Evolutionary conservation across 2,329 filamentous ascomycete species (phyloP).

Genomic region (Rutstroemia sp.): DNA sequence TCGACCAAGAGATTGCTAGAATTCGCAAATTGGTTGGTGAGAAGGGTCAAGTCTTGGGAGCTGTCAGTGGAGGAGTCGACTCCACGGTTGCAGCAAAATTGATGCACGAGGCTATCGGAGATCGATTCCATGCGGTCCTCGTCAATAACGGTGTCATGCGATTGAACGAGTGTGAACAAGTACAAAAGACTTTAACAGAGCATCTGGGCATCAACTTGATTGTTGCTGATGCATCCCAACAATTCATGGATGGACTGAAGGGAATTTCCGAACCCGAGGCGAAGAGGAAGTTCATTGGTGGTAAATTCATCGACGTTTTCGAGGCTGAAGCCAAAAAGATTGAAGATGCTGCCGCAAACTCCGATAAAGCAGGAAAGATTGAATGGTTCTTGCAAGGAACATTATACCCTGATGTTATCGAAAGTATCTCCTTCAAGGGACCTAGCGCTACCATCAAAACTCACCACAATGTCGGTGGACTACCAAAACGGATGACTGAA

Average conservation of each 20-base stretch:
- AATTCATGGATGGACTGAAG: slow-evolving; percentile 69
- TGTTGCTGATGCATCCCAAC: slow-evolving; percentile 69
- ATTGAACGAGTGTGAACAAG: slow-evolving; percentile 73
- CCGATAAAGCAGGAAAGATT: slow-evolving; percentile 63
- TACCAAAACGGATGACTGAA: slow-evolving; percentile 49
- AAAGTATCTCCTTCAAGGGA: slow-evolving; percentile 64
- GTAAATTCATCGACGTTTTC: slow-evolving; percentile 73
- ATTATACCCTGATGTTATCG: slow-evolving; percentile 59
- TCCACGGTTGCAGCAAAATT: slow-evolving; percentile 42
- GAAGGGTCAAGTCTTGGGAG: slow-evolving; percentile 71
- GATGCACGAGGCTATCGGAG: slow-evolving; percentile 79
- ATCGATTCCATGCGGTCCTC: slow-evolving; percentile 72
- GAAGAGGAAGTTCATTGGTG: slow-evolving; percentile 88
- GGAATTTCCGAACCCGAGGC: slow-evolving; percentile 75
- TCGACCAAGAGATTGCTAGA: slow-evolving; percentile 69
- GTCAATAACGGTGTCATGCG: slow-evolving; percentile 83
- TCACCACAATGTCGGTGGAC: slow-evolving; percentile 62
- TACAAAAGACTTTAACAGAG: slow-evolving; percentile 70
- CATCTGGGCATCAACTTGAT: slow-evolving; percentile 87
- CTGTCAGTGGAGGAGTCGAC: slow-evolving; percentile 43
- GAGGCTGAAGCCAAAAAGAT: slow-evolving; percentile 71
- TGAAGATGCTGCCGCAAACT: slow-evolving; percentile 61
- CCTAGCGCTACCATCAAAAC: slow-evolving; percentile 67
- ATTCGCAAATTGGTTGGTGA: slow-evolving; percentile 78
- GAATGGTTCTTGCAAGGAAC: slow-evolving; percentile 78